Conservation (phyloP, 2,329 filamentous ascomycete species). For the Bimuria novae-zelandiae region DNA sequence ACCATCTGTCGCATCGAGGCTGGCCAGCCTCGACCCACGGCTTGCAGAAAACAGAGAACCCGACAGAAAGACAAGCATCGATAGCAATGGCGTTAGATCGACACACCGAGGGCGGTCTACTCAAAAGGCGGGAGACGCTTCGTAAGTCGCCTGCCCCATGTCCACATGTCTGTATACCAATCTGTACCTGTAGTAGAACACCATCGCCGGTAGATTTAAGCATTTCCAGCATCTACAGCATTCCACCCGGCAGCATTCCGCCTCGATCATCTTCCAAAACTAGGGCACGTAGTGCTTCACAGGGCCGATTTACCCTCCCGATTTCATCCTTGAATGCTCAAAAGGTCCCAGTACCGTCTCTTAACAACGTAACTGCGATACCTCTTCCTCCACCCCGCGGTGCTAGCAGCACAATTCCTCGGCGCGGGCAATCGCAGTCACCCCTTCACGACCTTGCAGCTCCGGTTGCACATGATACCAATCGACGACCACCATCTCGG, state of each 20-base stretch:
- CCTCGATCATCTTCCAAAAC: constrained; percentile 52
- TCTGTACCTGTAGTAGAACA: constrained; percentile 20
- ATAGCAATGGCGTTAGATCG: constrained; percentile 35
- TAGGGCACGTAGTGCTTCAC: constrained; percentile 32
- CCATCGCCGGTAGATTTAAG: constrained; percentile 45
- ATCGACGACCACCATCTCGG: constrained; percentile 51
- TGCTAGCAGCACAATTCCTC: constrained; percentile 47
- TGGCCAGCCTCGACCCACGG: constrained; percentile 37
- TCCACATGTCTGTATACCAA: not conserved
- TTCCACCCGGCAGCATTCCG: constrained; percentile 52
- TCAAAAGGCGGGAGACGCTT: constrained; percentile 1
- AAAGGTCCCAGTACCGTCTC: constrained; percentile 18
- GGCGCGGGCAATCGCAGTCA: constrained; percentile 53
- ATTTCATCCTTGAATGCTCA: constrained; percentile 22
- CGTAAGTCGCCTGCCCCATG: not conserved
- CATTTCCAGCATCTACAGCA: constrained; percentile 51
- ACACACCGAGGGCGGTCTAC: constrained; percentile 29
- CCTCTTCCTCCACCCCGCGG: constrained; percentile 32
- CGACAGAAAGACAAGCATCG: constrained; percentile 33
- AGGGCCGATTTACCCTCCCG: constrained; percentile 22
- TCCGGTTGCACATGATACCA: constrained; percentile 49
- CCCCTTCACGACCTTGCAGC: constrained; percentile 53
- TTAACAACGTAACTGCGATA: constrained; percentile 23
- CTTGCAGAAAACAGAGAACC: constrained; percentile 35
- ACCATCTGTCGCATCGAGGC: constrained; percentile 37